Base-by-base conservation (phyloP, 2,329 filamentous ascomycete genomes). In the Coniochaeta prunicola region DNA sequence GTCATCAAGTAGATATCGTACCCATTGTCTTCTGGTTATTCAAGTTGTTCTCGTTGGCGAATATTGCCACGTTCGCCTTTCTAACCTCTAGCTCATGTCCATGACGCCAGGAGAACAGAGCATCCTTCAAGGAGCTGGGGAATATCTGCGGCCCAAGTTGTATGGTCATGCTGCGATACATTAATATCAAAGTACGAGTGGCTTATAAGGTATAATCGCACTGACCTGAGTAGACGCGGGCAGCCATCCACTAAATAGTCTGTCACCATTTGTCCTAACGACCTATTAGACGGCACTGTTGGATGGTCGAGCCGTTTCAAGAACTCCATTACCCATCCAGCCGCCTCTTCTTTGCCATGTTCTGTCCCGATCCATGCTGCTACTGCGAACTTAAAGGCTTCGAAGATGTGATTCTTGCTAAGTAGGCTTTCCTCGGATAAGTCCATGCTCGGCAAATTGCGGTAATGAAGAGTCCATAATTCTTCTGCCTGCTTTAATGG, bases 341-440 rank as follows among this genome's bases (percentile, higher is more conserved):
- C 33, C 8, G 69, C 67, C 15, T 69, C 64, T 2, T 65, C 57
- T 57, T 69, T 38, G 19, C 36, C 69, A 34, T 64, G 59, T 8
- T 59, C 31, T 6, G 67, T 67, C 12, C 68, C 65, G 36, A 69
- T 56, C 70, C 70, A 73, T 1, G 67, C 63, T 17, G 65, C 63
- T 13, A 64, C 66, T 56, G 66, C 65, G 61, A 68, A 70, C 38
- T 61, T 64, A 61, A 73, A 70, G 2, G 70, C 71, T 57, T 71
- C 66, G 36, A 68, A 68, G 1, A 64, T 64, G 9, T 65, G 64
- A 26, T 61, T 57, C 2, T 61, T 59, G 2, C 58, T 33, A 1
- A 65, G 36, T 17, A 17, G 17, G 17, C 15, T n/a, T 9, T 38
- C 36, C 19, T n/a, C 19, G 15, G 9, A 38, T n/a, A 38, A 38